Percentiles rank a stretch among this genome's conserved stretches.
phyloP scores from a whole-genome alignment of 2,329 filamentous ascomycete species.

The Alternaria sp. region DNA sequence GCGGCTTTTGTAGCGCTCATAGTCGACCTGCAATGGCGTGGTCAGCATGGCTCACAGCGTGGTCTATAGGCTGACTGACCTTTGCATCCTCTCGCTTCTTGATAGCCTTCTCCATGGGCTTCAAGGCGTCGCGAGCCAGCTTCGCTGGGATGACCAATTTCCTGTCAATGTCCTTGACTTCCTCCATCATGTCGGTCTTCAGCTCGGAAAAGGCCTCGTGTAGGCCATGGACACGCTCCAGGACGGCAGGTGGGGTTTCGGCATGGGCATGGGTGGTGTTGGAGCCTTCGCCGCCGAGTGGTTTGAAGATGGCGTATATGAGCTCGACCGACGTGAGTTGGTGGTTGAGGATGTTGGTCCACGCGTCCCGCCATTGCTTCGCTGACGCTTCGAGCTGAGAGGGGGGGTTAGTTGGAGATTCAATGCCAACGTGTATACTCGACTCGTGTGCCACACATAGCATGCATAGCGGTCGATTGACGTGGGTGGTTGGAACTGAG shows the following conservation, averaged over 20 bases:
- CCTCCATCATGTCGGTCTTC: conserved; percentile 72
- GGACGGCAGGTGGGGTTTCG: conserved; percentile 66
- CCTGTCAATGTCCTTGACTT: conserved; percentile 72
- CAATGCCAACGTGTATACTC: not conserved
- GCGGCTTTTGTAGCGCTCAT: conserved; percentile 76
- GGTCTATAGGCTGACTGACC: conserved; percentile 40
- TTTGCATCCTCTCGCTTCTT: conserved; percentile 85
- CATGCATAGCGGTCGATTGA: not conserved
- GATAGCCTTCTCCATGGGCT: conserved; percentile 79
- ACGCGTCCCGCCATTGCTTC: conserved; percentile 78
- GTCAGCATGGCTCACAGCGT: conserved; percentile 11
- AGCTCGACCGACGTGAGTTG: conserved; percentile 71
- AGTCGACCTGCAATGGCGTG: conserved; percentile 67
- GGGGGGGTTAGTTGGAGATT: not conserved
- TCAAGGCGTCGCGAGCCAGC: conserved; percentile 71
- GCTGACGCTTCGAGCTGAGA: conserved; percentile 75
- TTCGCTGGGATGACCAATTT: conserved; percentile 73
- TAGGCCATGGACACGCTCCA: conserved; percentile 70
- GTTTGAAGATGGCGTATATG: conserved; percentile 76
- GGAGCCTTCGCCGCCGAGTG: conserved; percentile 71
- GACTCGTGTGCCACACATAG: not conserved
- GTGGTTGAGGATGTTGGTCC: conserved; percentile 72
- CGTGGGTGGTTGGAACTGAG: not conserved
- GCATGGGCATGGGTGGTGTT: conserved; percentile 55
- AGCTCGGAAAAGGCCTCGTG: conserved; percentile 73